These are phyloP conservation scores for Scenedesmus sp. DNA, from an alignment of 163 green algal species.

Conservation along the genomic window DNA sequence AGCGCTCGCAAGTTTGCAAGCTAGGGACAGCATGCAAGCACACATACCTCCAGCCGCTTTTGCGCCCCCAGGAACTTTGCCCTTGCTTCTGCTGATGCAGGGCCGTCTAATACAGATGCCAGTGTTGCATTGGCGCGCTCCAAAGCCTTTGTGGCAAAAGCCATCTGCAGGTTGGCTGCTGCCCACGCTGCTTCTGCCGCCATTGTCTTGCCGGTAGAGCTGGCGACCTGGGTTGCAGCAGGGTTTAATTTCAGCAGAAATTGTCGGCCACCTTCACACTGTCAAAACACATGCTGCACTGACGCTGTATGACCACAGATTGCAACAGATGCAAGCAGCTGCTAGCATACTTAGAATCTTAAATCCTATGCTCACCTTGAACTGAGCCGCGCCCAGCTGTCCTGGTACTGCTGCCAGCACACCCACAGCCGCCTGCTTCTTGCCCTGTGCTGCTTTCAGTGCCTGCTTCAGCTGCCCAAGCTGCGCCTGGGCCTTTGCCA, in stretches of 20 bases:
- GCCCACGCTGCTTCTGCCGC: constrained; percentile 32
- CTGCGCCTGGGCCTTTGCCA: not conserved
- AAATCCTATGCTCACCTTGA: constrained; percentile 5
- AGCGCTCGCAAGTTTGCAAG: not conserved
- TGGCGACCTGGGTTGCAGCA: constrained; percentile 16
- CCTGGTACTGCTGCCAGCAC: not conserved
- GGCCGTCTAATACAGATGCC: not conserved
- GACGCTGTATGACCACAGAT: no score
- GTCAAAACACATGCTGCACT: not conserved
- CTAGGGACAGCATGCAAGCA: not conserved
- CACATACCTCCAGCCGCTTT: constrained; percentile 4
- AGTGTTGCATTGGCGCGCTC: constrained; percentile 16
- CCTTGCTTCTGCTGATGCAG: not conserved
- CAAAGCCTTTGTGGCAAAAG: not conserved
- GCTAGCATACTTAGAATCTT: not conserved
- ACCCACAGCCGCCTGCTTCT: not conserved
- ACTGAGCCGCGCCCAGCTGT: not conserved
- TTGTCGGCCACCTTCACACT: not conserved
- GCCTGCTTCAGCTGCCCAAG: constrained; percentile 2
- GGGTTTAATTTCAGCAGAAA: no score
- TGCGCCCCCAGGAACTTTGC: not conserved
- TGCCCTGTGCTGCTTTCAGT: constrained; percentile 7
- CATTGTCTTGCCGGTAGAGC: not conserved
- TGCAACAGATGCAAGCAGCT: not conserved
- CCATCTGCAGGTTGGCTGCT: constrained; percentile 15